Conservation (phyloP, 352 stramenopile species). For the Pythium rishiriense region DNA sequence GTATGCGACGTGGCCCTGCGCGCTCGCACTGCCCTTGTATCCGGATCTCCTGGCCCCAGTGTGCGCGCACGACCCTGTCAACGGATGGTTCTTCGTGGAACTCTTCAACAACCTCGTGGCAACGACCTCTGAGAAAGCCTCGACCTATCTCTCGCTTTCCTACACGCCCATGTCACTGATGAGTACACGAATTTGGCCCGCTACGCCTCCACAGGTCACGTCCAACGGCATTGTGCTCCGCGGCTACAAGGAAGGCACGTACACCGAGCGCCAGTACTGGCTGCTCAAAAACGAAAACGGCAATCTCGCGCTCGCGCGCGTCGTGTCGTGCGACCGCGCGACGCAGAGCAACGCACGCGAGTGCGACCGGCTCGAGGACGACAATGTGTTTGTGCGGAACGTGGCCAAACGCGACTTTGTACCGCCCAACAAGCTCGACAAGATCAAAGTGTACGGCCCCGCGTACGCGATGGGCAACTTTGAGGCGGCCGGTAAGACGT, state of each 20-base stretch:
- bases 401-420: slow-evolving; percentile 18
- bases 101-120: slow-evolving; percentile 30
- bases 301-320: slow-evolving; percentile 12
- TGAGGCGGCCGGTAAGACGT: slow-evolving; percentile 21
- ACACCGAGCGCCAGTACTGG: slow-evolving; percentile 18
- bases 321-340: slow-evolving; percentile 13
- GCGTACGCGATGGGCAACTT: slow-evolving; percentile 27
- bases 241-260: slow-evolving; percentile 24
- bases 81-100: slow-evolving; percentile 20
- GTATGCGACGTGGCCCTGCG: slow-evolving; percentile 17
- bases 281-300: slow-evolving; percentile 23
- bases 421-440: slow-evolving; percentile 21
- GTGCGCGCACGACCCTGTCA: slow-evolving; percentile 1
- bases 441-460: slow-evolving; percentile 27
- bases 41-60: slow-evolving; percentile 9
- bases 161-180: slow-evolving; percentile 28
- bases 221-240: slow-evolving; percentile 7
- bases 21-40: slow-evolving; percentile 2
- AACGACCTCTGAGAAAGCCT: slow-evolving; percentile 28
- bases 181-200: slow-evolving; percentile 17
- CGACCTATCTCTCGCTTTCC: slow-evolving; percentile 19
- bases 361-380: slow-evolving; percentile 22
- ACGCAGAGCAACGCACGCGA: slow-evolving; percentile 29
- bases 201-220: neutral
- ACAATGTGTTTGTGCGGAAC: slow-evolving; percentile 23